Base-by-base conservation (phyloP, 441 rosid genomes). In the Erodium texanum region DNA sequence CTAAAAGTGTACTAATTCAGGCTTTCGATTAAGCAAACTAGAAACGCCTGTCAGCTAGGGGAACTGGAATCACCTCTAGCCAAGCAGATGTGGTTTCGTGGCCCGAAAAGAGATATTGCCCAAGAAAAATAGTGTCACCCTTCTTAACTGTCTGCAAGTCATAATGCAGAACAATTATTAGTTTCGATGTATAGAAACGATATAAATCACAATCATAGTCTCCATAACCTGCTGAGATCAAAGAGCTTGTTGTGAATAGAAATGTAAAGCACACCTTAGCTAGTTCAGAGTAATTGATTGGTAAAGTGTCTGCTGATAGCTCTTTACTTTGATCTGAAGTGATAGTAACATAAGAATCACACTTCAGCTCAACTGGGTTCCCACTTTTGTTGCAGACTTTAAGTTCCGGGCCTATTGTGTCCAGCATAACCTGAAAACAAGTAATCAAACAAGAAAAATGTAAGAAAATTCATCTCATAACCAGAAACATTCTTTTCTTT, bases 31-130 rank as follows among this genome's bases (percentile, higher is more conserved):
- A 23, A 72, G 29, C 20, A 22, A 63, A 2, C 2, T 27, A 14
- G 64, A 20, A 27, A 41, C 9, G 24, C 23, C 6, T n/a, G n/a
- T n/a, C n/a, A n/a, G n/a, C n/a, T n/a, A n/a, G n/a, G n/a, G n/a
- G n/a, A n/a, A 54, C 18, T 16, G 8, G 2, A 24, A 58, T 58
- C 11, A 70, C 77, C 73, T 74, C 77, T 1, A 74, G 68, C 77
- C 77, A 74, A 24, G 64, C 77, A 22, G 77, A 74, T 27, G 77
- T 52, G 20, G 64, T 66, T 62, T 74, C 77, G 6, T 70, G 77
- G 6, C 77, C 77, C 3, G 77, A 70, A 66, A 74, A 74, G 45
- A 74, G 77, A 70, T 74, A 73, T 68, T 74, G 74, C 18, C 77
- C 74, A 15, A 74, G 74, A 70, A 70, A 70, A 45, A 74, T 52